Evolutionary conservation across 2,329 filamentous ascomycete species (phyloP), one percentile per base, ranked within the genome.

Genomic region (Chaetomium strumarium): DNA sequence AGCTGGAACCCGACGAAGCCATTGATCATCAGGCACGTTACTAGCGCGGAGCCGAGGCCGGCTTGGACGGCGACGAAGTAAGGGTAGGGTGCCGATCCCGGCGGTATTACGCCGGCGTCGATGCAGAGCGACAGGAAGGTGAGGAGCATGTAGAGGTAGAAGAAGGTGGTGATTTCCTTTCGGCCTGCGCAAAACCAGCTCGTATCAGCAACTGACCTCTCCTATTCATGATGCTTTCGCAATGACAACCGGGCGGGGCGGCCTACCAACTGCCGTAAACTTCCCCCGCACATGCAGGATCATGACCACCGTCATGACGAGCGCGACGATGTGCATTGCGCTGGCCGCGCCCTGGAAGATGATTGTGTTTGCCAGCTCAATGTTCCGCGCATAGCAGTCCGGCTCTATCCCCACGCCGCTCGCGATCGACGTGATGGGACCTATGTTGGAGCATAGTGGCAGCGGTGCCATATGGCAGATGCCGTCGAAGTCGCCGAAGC

Each of bases 1-100:
- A 99, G 77, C 71, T 97, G 93, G 71, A 99, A 99, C 33, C 93
- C 93, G 49, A 99, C 92, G 66, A 99, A 99, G 40, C 93, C 93
- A 69, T 97, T 97, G 75, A 99, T 91, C 63, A 97, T 75, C 51
- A 99, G 76, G 68, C 87, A 95, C 24, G 90, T 92, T 67, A 93
- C 86, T 29, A 95, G 79, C 1, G 93, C 89, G 34, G 90, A 96
- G 19, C 84, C 76, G 49, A 99, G 76, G 13, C 92, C 93, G 58
- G 85, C 86, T 65, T 99, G 93, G 6, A 86, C 81, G 11, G 90
- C 88, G 59, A 89, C 87, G 66, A 99, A 96, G 75, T 96, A 99
- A 0, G 91, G 86, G 64, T 91, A 96, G 1, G 89, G 80, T 2
- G 73, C 77, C 47, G 85, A 90, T 52, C 87, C 86, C 1, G 91